Percentiles rank a stretch among this genome's conserved stretches.
These are phyloP conservation scores for Bruguiera sexangula DNA, from an alignment of 345 rosid genomes.

Conservation along the genomic window DNA sequence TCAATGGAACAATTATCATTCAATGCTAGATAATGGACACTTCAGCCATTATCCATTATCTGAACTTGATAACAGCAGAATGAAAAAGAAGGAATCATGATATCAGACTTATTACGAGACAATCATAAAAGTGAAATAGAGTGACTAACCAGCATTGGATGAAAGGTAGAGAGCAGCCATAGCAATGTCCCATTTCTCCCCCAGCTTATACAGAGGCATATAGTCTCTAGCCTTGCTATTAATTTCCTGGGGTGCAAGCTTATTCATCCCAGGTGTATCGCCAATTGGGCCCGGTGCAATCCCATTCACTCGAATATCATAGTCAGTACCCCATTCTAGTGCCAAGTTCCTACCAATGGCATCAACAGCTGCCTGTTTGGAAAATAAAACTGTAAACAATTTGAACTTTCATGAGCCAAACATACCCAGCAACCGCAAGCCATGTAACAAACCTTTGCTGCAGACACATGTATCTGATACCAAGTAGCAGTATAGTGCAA, in stretches of 20 bases:
- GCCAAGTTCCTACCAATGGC: conserved; percentile 52
- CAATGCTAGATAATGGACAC: too few species aligned
- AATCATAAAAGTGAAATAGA: not conserved
- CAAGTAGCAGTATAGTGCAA: conserved; percentile 46
- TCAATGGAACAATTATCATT: too few species aligned
- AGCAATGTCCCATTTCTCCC: conserved; percentile 62
- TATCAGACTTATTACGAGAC: too few species aligned
- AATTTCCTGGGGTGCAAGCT: conserved; percentile 42
- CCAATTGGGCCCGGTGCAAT: conserved; percentile 52
- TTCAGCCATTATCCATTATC: too few species aligned
- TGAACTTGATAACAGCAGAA: too few species aligned
- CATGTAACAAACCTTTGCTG: conserved; percentile 41
- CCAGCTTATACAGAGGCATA: conserved; percentile 31
- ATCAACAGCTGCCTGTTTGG: conserved; percentile 50
- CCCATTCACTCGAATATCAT: conserved; percentile 48
- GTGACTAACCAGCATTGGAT: conserved; percentile 44
- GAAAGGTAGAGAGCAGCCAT: conserved; percentile 54
- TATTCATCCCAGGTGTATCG: conserved; percentile 44
- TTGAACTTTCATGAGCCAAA: not conserved
- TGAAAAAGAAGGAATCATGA: too few species aligned
- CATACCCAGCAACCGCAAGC: not conserved
- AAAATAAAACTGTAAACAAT: not conserved
- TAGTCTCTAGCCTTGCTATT: conserved; percentile 13
- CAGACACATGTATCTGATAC: conserved; percentile 54
- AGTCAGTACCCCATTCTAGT: conserved; percentile 55